Evolutionary conservation across 306 rosid genomes (phyloP), one percentile per base, ranked within the genome.

Genomic region (Quercus berberidifolia): DNA sequence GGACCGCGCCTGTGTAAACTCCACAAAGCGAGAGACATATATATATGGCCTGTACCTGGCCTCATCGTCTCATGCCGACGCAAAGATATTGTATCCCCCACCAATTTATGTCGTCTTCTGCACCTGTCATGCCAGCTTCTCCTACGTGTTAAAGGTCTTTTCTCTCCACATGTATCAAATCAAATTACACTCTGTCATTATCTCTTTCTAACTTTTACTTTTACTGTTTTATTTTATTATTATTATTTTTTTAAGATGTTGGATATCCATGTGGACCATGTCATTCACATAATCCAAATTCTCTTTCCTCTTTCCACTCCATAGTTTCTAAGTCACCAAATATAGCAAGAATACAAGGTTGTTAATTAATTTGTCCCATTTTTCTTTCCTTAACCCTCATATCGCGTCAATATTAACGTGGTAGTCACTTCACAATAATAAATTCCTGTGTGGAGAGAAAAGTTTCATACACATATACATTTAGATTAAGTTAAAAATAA

Each of bases 271-370:
- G 28, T 26, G 28, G 28, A 26, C 28, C 28, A 26, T 79, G 90
- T 90, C 97, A 81, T 79, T 85, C 71, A 72, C 86, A 83, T 69
- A 71, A 90, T 89, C 93, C 92, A 49, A 12, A 49, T 12, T 49
- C 54, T 49, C 54, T 49, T 12, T 49, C 5, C 17, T 49, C 17
- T 0, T 3, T 12, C 54, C 54, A 49, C 17, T 49, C 54, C 14
- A 1, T 10, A 1, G 13, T 49, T 49, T 49, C 17, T 3, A 13
- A 49, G 54, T 49, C 17, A 49, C 54, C 11, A 49, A 10, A 49
- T 49, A 49, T 13, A 49, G 17, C 17, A 49, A 49, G 15, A 49
- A 12, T 49, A 49, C 5, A 3, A 49, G 5, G 17, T 49, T 3
- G 12, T 10, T 12, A 49, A 49, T 49, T 12, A 49, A 49, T 49